Evolutionary conservation across 495 filamentous ascomycete genomes (phyloP), one percentile per base, ranked within the genome.

Genomic region (Paragyromitra xinjiangensis): DNA sequence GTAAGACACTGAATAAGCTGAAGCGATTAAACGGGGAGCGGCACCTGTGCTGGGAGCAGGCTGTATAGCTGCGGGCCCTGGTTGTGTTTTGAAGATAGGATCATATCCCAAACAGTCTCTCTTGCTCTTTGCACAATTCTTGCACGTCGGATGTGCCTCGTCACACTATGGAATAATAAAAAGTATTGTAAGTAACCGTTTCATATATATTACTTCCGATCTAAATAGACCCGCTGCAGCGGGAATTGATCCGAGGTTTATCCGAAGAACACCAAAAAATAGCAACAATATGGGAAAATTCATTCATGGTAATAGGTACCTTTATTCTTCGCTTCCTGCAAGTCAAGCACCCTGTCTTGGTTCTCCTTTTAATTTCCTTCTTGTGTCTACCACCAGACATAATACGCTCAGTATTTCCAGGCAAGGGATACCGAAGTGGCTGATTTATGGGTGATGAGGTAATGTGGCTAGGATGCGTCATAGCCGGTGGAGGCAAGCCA

Each of bases 331-430:
- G 90, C 84, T 98, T 98, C 77, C 95, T 90, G 87, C 95, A 99
- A 44, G 95, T 99, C 84, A 98, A 85, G 84, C 95, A 99, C 14
- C 95, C 95, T 4, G 95, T 98, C 87, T 99, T 99, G 53, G 95
- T 99, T 81, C 95, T 89, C 81, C 95, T 90, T 87, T 99, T 98
- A 84, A 99, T 97, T 86, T 99, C 95, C 88, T 98, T 98, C 86
- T 98, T 98, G 84, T 96, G 93, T 76, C 94, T 88, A 44, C 92
- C 91, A 64, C 92, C 90, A 39, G 91, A 91, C 85, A 97, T 86
- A 78, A 93, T 81, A 68, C 81, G 77, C 19, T 82, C 89, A 59
- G 91, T 90, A 74, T 88, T 86, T 79, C 89, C 90, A 69, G 88
- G 88, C 59, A 91, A 84, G 44, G 86, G 86, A 81, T 89, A 93